These are phyloP conservation scores for Canavalia ensiformis DNA, from an alignment of 306 rosid genomes.

Conservation along the genomic window DNA sequence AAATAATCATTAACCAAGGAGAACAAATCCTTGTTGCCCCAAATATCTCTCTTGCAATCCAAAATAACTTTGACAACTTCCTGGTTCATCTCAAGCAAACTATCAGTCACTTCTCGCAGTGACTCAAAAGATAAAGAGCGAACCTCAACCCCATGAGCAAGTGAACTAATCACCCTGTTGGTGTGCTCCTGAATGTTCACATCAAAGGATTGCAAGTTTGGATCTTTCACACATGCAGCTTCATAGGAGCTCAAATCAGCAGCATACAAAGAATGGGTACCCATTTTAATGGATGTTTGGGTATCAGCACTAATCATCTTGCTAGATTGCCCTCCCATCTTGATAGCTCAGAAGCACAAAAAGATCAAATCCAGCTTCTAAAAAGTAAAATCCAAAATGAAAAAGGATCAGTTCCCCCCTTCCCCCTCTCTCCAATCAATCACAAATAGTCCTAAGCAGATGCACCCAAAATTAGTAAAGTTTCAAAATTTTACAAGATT, in stretches of 20 bases:
- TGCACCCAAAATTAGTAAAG: conserved; percentile 20
- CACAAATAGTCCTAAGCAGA: neutral
- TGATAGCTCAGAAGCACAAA: conserved; percentile 3
- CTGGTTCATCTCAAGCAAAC: conserved; percentile 72
- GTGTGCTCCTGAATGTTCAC: conserved; percentile 63
- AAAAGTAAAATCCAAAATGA: neutral
- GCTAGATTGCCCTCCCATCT: conserved; percentile 80
- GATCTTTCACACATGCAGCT: conserved; percentile 67
- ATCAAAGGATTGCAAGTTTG: conserved; percentile 70
- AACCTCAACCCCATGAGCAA: conserved; percentile 64
- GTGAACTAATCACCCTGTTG: conserved; percentile 67
- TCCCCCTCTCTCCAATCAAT: neutral
- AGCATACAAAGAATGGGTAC: conserved; percentile 52
- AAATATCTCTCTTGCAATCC: conserved; percentile 67
- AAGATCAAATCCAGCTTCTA: conserved; percentile 41
- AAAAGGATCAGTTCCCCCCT: neutral
- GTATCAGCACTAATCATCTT: conserved; percentile 53
- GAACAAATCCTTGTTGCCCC: conserved; percentile 61
- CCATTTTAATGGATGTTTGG: conserved; percentile 49
- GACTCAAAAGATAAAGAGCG: conserved; percentile 69
- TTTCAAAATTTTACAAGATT: conserved; percentile 24
- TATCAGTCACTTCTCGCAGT: conserved; percentile 72
- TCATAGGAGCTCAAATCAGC: conserved; percentile 77
- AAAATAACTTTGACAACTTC: conserved; percentile 57
- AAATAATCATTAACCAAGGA: conserved; percentile 71